Conservation (phyloP, 129 eudicot genomes). For the Erigeron canadensis region DNA sequence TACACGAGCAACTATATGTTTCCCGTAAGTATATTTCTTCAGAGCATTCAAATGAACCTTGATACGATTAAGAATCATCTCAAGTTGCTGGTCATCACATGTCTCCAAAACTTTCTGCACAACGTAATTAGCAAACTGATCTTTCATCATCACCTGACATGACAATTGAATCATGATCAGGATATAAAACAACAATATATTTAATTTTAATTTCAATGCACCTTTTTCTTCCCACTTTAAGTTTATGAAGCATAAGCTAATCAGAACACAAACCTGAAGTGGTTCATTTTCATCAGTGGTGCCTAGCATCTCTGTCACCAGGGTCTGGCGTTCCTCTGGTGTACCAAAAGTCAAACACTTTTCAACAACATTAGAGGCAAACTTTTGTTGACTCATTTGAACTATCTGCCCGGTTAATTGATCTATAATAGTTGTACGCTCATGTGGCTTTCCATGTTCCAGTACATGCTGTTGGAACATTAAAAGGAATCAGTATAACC, state of each 20-base stretch:
- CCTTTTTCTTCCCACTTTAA: background rate
- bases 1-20: slow-evolving; percentile 97
- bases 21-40: slow-evolving; percentile 96
- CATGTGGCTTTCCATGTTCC: slow-evolving; percentile 88
- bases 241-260: background rate
- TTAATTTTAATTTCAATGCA: background rate
- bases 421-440: slow-evolving; percentile 65
- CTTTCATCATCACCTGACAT: slow-evolving; percentile 93
- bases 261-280: slow-evolving; percentile 65
- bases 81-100: slow-evolving; percentile 89
- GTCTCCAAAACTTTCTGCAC: slow-evolving; percentile 96
- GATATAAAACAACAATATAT: background rate
- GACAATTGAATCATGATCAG: slow-evolving; percentile 2
- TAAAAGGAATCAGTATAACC: background rate
- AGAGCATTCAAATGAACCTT: slow-evolving; percentile 89
- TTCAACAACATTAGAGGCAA: slow-evolving; percentile 93
- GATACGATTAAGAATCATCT: slow-evolving; percentile 74
- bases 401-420: slow-evolving; percentile 77
- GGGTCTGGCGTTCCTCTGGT: slow-evolving; percentile 63
- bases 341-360: slow-evolving; percentile 88
- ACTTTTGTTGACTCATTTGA: slow-evolving; percentile 96
- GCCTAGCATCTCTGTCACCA: slow-evolving; percentile 95
- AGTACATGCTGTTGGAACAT: slow-evolving; percentile 64
- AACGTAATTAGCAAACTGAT: slow-evolving; percentile 93
- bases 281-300: slow-evolving; percentile 94